These are phyloP conservation scores for Tricholoma terreum DNA, from an alignment of 768 basidiomycete species.

Conservation along the genomic window DNA sequence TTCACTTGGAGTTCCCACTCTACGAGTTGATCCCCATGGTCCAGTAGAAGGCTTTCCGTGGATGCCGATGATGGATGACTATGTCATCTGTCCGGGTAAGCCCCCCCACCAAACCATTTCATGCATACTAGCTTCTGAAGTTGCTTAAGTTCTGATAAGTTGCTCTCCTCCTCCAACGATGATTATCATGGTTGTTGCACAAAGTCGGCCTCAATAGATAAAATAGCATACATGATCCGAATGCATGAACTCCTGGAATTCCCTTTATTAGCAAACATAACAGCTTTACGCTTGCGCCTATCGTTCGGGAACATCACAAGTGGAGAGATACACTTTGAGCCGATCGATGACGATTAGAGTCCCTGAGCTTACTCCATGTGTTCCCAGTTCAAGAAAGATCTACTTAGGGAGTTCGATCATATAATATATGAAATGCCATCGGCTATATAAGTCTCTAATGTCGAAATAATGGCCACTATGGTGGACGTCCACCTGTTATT, in stretches of 20 bases:
- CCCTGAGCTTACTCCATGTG: background rate
- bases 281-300: background rate
- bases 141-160: too few species aligned
- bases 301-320: background rate
- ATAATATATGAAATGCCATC: background rate
- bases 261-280: background rate
- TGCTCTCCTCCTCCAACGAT: too few species aligned
- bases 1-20: too few species aligned
- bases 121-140: too few species aligned
- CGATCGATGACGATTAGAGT: background rate
- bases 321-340: background rate
- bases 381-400: background rate
- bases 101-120: too few species aligned
- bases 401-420: background rate
- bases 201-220: too few species aligned
- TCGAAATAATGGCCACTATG: background rate
- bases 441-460: background rate
- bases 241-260: background rate
- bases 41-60: too few species aligned
- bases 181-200: too few species aligned
- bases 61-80: too few species aligned
- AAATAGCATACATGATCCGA: too few species aligned
- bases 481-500: background rate
- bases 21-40: too few species aligned
- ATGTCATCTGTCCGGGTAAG: too few species aligned